Percentiles rank a stretch among this genome's conserved stretches.
Evolutionary conservation across 129 eudicot genomes (phyloP).

Genomic region (Flaveria trinervia): DNA sequence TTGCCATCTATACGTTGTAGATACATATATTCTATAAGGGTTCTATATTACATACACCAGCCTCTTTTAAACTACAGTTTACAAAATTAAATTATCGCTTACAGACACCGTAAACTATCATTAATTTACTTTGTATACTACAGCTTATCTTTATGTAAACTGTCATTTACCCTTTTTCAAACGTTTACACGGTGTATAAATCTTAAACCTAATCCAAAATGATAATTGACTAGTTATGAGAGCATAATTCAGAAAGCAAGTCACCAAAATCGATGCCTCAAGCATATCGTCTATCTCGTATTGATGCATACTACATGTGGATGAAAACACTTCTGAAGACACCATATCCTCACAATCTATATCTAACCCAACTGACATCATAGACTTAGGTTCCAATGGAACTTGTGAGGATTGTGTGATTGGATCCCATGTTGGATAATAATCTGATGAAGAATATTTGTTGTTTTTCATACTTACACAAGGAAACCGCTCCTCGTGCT

Average conservation of each 20-base stretch:
- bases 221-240: neutral
- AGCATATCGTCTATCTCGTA: slow-evolving; percentile 26
- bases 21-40: too few species aligned
- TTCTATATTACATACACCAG: too few species aligned
- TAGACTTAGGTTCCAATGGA: slow-evolving; percentile 11
- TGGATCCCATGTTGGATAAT: neutral
- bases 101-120: too few species aligned
- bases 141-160: too few species aligned
- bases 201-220: neutral
- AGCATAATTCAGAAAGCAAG: neutral
- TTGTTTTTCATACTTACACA: neutral
- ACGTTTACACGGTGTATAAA: too few species aligned
- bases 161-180: too few species aligned
- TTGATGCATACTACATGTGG: slow-evolving; percentile 33
- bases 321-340: slow-evolving; percentile 39
- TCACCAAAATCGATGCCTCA: slow-evolving; percentile 21
- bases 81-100: too few species aligned
- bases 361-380: slow-evolving; percentile 27
- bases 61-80: too few species aligned
- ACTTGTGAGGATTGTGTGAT: slow-evolving; percentile 15
- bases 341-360: slow-evolving; percentile 28
- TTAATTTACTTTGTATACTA: too few species aligned
- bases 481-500: neutral
- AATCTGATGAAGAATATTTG: neutral
- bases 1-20: neutral